phyloP scores from a whole-genome alignment of 2,329 filamentous ascomycete genomes.

The Harringtonia aguacate region DNA sequence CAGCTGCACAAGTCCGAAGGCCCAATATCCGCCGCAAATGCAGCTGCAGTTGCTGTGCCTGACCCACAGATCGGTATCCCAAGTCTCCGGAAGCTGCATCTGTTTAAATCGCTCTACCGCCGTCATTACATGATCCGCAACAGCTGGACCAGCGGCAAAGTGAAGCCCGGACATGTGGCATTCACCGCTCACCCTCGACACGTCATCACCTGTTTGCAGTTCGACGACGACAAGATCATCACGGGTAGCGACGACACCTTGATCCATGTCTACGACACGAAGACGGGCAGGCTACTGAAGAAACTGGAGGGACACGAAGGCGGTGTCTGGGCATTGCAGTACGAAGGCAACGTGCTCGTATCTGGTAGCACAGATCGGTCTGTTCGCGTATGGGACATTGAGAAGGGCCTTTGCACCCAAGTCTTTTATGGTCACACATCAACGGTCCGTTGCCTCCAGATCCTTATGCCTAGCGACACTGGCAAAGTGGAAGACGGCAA shows the following conservation, averaged over 20 bases:
- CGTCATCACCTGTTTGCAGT: slow-evolving; percentile 95
- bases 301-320: slow-evolving; percentile 90
- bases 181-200: slow-evolving; percentile 94
- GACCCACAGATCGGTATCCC: slow-evolving; percentile 71
- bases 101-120: slow-evolving; percentile 94
- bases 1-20: slow-evolving; percentile 59
- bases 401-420: slow-evolving; percentile 83
- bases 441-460: slow-evolving; percentile 90
- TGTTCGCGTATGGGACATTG: slow-evolving; percentile 99
- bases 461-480: slow-evolving; percentile 75
- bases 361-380: slow-evolving; percentile 94
- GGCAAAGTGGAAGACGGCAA: slow-evolving; percentile 61
- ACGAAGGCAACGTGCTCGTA: slow-evolving; percentile 87
- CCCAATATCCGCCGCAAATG: slow-evolving; percentile 75
- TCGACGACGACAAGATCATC: slow-evolving; percentile 95
- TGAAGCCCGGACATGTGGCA: slow-evolving; percentile 82
- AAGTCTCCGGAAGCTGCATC: slow-evolving; percentile 71
- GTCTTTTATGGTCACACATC: slow-evolving; percentile 97
- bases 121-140: slow-evolving; percentile 83
- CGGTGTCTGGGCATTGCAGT: slow-evolving; percentile 94
- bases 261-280: slow-evolving; percentile 96
- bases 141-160: slow-evolving; percentile 80
- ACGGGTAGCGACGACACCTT: slow-evolving; percentile 96
- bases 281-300: slow-evolving; percentile 75
- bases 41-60: slow-evolving; percentile 72